Base-by-base conservation (phyloP, 2,329 filamentous ascomycete genomes). In the Trichophyton benhamiae region DNA sequence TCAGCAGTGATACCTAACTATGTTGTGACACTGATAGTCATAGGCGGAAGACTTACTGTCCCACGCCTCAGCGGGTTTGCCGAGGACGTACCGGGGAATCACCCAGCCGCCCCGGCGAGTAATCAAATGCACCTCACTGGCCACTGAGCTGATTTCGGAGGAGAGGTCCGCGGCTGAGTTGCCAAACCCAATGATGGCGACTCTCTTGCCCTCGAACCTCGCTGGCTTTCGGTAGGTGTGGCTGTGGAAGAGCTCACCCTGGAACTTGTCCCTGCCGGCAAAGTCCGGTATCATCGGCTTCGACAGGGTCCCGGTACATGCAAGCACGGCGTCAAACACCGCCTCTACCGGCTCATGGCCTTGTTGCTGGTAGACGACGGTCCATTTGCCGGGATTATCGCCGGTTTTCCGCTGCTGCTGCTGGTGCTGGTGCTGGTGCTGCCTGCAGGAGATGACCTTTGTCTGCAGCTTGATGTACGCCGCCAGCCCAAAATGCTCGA, bases 121-220 rank as follows among this genome's bases (percentile, higher is more conserved):
- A 46, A 76, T 67, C 42, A 77, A 59, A 61, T 75, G 73, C 41
- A 74, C 67, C 60, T 72, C 68, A n/a, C 64, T 67, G 15, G 71
- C 71, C 1, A 68, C 67, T 1, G 69, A 65, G 1, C 69, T 71
- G 58, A 76, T 66, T 59, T 77, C 75, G 57, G 69, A 72, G 27
- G 71, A 70, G 33, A 76, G 67, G 66, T 77, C 75, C n/a, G 73
- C 69, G 3, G 74, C 74, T 3, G 71, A 73, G 36, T 70, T 72
- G 5, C 74, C 74, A 46, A 76, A 63, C 0, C 74, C 73, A 48
- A 76, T 68, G 30, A 76, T 64, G 6, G 70, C 73, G 3, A 76
- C 70, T 48, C 66, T 70, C 64, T 76, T 75, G 22, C 73, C 72
- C 52, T 71, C 70, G 60, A 72, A 75, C 0, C 63, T 66, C 4